phyloP scores from a whole-genome alignment of 2,329 filamentous ascomycete genomes.

The Penicillium sp. region DNA sequence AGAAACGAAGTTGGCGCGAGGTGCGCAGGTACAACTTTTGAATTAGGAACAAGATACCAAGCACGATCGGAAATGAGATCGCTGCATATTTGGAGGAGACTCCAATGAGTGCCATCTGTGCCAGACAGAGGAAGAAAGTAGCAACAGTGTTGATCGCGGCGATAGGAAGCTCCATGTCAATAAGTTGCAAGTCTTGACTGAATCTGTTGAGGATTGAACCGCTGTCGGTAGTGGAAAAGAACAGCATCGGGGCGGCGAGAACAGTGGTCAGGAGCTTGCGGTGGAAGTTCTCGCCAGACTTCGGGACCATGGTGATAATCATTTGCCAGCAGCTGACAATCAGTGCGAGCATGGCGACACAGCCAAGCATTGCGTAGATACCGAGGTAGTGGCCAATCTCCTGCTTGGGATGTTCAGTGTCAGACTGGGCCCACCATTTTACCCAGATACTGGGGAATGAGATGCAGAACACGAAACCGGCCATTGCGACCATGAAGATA shows the following conservation, averaged over 20 bases:
- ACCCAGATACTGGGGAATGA: slow-evolving; percentile 45
- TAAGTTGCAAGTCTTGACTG: slow-evolving; percentile 46
- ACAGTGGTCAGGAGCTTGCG: slow-evolving; percentile 49
- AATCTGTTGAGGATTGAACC: slow-evolving; percentile 45
- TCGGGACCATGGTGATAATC: slow-evolving; percentile 54
- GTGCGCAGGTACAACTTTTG: slow-evolving; percentile 61
- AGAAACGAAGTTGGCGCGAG: slow-evolving; percentile 57
- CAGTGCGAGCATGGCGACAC: slow-evolving; percentile 37
- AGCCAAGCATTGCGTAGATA: slow-evolving; percentile 41
- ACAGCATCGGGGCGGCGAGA: slow-evolving; percentile 44
- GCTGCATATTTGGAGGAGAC: slow-evolving; percentile 49
- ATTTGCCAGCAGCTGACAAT: slow-evolving; percentile 46
- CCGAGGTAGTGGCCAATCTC: slow-evolving; percentile 39
- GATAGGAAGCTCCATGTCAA: slow-evolving; percentile 46
- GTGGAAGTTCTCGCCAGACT: slow-evolving; percentile 52
- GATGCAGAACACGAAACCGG: slow-evolving; percentile 41
- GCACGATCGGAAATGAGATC: slow-evolving; percentile 52
- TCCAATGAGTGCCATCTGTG: slow-evolving; percentile 51
- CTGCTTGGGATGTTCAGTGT: slow-evolving; percentile 34
- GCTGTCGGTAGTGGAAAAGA: slow-evolving; percentile 44
- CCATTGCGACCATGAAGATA: slow-evolving; percentile 39
- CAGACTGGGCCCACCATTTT: slow-evolving; percentile 42
- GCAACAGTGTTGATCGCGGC: slow-evolving; percentile 42
- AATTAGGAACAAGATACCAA: slow-evolving; percentile 48
- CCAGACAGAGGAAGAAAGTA: slow-evolving; percentile 38